Evolutionary conservation across 306 rosid species (phyloP).

Genomic region (Urtica urens): DNA sequence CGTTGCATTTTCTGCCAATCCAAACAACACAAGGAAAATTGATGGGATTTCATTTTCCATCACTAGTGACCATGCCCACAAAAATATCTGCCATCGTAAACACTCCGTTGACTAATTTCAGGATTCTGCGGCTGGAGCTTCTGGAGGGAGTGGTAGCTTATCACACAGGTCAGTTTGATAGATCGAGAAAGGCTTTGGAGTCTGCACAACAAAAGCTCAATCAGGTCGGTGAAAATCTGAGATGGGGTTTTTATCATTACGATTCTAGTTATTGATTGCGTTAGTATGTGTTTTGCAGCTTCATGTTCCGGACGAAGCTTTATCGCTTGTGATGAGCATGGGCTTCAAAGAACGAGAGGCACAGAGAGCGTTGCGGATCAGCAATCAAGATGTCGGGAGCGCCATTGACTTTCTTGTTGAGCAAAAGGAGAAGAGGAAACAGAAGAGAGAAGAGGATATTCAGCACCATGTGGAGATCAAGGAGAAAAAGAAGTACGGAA

Average conservation of each 20-base stretch:
- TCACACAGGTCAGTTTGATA: conserved; percentile 61
- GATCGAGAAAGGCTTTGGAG: conserved; percentile 43
- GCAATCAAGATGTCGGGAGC: conserved; percentile 68
- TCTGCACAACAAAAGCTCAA: conserved; percentile 53
- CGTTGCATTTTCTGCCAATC: too few relatives aligned
- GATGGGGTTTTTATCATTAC: not conserved
- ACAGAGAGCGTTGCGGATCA: conserved; percentile 76
- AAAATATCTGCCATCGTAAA: too few relatives aligned
- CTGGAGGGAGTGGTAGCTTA: conserved; percentile 93
- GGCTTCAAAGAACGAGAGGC: conserved; percentile 59
- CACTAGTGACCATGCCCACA: too few relatives aligned
- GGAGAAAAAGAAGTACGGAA: conserved; percentile 74
- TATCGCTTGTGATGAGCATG: conserved; percentile 79
- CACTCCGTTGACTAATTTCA: conserved; percentile 16
- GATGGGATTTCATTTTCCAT: too few relatives aligned
- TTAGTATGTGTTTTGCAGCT: conserved; percentile 33
- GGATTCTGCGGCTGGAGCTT: conserved; percentile 80
- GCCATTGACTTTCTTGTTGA: conserved; percentile 83
- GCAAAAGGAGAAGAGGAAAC: conserved; percentile 43
- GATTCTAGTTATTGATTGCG: not conserved
- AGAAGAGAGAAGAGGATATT: conserved; percentile 49
- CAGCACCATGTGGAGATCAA: conserved; percentile 47
- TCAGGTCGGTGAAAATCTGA: conserved; percentile 32
- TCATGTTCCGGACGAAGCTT: conserved; percentile 77
- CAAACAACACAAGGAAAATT: too few relatives aligned